Base-by-base conservation (phyloP, 2,329 filamentous ascomycete species). In the Penicillium rolfsii region DNA sequence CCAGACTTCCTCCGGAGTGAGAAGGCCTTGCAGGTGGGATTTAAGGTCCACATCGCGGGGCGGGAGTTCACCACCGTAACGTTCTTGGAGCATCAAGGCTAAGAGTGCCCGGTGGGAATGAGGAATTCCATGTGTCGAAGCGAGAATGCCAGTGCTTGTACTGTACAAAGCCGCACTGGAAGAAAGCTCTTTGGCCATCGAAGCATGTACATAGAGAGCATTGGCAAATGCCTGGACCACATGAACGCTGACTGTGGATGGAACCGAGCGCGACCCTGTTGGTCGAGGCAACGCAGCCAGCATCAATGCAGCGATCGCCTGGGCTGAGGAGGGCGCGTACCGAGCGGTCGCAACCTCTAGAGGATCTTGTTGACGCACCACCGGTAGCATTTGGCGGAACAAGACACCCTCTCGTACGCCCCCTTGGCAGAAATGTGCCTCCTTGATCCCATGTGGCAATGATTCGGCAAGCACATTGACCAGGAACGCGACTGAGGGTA, bases 401-500 rank as follows among this genome's bases (percentile, higher is more conserved):
- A 96, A 79, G n/a, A 87, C 87, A 1, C 93, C 93, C 76, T 96
- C 92, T 46, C 92, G 83, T 63, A 96, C 93, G 11, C 92, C 93
- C 8, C 93, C 91, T 67, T 91, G 89, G 72, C 91, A 95, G 75
- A 96, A 97, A 1, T 89, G 89, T 1, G 92, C 91, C 19, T 85
- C 83, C 46, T 86, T 85, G 67, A 96, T 88, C 43, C 83, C 83
- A 49, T 71, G 49, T 2, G 90, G 90, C 1, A 96, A 82, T 0
- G 87, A 85, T 43, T 84, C 79, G 16, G 89, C 81, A 19, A 96
- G 83, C 7, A 89, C 88, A 24, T 89, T 86, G 16, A 96, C 85
- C 4, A 96, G 86, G 28, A 91, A 87, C 0, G 87, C 86, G 36
- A 96, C 91, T 49, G 93, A 92, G 1, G 91, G 90, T 28, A 96